A percentile compares a stretch with the other conserved stretches of the same genome.
Evolutionary conservation across 192 early-diverging fungal genomes (phyloP).

Genomic region (Coemansia sp.): DNA sequence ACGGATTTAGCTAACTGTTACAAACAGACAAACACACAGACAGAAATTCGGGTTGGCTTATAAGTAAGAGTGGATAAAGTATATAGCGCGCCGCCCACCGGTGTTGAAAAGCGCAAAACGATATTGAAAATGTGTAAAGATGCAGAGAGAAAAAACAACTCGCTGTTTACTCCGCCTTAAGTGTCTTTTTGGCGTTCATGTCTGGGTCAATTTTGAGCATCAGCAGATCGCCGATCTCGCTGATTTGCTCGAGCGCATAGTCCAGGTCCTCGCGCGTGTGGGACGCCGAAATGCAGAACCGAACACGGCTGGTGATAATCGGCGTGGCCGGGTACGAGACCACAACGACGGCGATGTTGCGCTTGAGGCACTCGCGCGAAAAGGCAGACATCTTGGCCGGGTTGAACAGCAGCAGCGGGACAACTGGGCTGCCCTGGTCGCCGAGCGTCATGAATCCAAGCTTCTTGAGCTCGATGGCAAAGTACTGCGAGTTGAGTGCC

Average conservation of each 20-base stretch:
- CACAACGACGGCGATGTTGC: conserved; percentile 93
- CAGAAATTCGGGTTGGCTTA: too few relatives aligned
- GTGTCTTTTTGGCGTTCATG: background rate
- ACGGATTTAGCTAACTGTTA: too few relatives aligned
- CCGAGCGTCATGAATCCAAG: conserved; percentile 96
- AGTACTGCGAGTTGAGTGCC: conserved; percentile 84
- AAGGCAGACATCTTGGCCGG: conserved; percentile 98
- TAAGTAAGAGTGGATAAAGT: too few relatives aligned
- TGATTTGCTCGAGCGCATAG: conserved; percentile 65
- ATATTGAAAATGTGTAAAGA: too few relatives aligned
- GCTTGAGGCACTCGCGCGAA: conserved; percentile 83
- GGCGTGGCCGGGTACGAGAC: conserved; percentile 98
- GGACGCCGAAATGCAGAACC: conserved; percentile 94
- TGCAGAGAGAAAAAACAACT: background rate
- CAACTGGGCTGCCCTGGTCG: conserved; percentile 80
- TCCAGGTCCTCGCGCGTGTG: conserved; percentile 92
- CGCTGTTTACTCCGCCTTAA: conserved; percentile 7
- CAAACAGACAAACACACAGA: too few relatives aligned
- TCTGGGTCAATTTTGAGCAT: conserved; percentile 60
- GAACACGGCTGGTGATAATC: conserved; percentile 90
- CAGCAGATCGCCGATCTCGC: conserved; percentile 72
- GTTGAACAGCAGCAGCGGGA: conserved; percentile 89
- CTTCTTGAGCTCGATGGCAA: conserved; percentile 73
- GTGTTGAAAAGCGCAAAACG: too few relatives aligned
- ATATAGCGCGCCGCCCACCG: too few relatives aligned